Evolutionary conservation across 2,329 filamentous ascomycete species (phyloP), one percentile per base, ranked within the genome.

Genomic region (Fusarium sp.): DNA sequence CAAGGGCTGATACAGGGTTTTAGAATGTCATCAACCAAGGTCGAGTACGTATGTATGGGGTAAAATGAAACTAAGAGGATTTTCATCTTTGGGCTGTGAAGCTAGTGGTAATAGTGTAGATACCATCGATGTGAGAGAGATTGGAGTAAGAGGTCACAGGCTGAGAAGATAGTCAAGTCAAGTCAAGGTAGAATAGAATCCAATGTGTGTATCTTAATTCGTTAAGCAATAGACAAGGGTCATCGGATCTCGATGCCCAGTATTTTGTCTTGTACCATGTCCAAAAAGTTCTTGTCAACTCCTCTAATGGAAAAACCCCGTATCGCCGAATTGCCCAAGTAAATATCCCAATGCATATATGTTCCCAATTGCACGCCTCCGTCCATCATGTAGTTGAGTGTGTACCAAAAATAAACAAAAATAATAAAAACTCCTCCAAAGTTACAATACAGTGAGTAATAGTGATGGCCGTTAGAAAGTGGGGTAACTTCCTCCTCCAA

Each of bases 161-260:
- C 18, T 38, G 34, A 38, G 10, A n/a, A n/a, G 34, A 38, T 38
- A 38, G 30, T 15, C 3, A 8, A 32, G 34, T 38, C 34, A 38
- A 38, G 34, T 11, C 18, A 12, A 38, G 32, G 32, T 38, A 40
- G 40, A 49, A 16, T 25, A 41, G 12, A 54, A 48, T 54, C 20
- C 62, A 66, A 66, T 53, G 16, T 60, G 34, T 49, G 63, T 62
- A 32, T 61, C 62, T 67, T 66, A 40, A 66, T 62, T 62, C 63
- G 63, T 67, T 51, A 49, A 53, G 29, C 25, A 29, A n/a, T 38
- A 49, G 46, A 53, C 47, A 66, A 51, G 38, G 47, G 47, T 55
- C 18, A 55, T 60, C 34, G 6, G 9, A 41, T 52, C 49, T 40
- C 65, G 38, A 64, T 58, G 47, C 27, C 61, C 40, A 27, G 22